Conservation (phyloP, 805 yeast genomes). For the Sugiyamaella chiloensis region DNA sequence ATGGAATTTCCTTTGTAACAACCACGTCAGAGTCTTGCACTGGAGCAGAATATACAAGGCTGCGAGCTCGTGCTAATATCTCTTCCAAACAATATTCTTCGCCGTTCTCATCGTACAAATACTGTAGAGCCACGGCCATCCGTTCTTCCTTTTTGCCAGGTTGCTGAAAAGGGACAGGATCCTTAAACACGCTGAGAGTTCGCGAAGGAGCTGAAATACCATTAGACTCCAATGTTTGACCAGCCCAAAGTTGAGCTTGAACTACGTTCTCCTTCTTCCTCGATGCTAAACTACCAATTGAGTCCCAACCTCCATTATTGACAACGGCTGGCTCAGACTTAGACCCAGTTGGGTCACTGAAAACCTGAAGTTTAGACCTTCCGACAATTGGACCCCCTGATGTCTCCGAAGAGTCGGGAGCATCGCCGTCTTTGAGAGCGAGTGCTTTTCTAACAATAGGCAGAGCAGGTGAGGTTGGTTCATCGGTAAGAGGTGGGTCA, state of each 20-base stretch:
- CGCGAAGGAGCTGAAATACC: slow-evolving; percentile 5
- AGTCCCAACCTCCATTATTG: slow-evolving; percentile 37
- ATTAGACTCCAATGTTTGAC: slow-evolving; percentile 41
- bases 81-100: slow-evolving; percentile 66
- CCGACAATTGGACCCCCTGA: slow-evolving; percentile 9
- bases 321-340: slow-evolving; percentile 17
- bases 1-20: slow-evolving; percentile 2
- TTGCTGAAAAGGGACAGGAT: slow-evolving; percentile 10
- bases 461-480: slow-evolving; percentile 37
- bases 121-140: slow-evolving; percentile 24
- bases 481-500: slow-evolving; percentile 27
- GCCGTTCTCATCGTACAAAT: slow-evolving; percentile 25
- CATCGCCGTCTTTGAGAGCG: slow-evolving; percentile 37
- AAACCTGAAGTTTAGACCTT: slow-evolving; percentile 41
- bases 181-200: slow-evolving; percentile 16
- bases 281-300: slow-evolving; percentile 46
- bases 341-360: slow-evolving; percentile 35
- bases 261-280: slow-evolving; percentile 63
- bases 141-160: slow-evolving; percentile 20
- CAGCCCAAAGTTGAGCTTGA: slow-evolving; percentile 58
- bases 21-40: background rate
- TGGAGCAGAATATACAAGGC: slow-evolving; percentile 19
- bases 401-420: slow-evolving; percentile 14
- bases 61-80: slow-evolving; percentile 52
- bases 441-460: slow-evolving; percentile 35